Evolutionary conservation across 2,329 filamentous ascomycete species (phyloP), one percentile per base, ranked within the genome.

Genomic region (Alternaria hordeiaustralica): DNA sequence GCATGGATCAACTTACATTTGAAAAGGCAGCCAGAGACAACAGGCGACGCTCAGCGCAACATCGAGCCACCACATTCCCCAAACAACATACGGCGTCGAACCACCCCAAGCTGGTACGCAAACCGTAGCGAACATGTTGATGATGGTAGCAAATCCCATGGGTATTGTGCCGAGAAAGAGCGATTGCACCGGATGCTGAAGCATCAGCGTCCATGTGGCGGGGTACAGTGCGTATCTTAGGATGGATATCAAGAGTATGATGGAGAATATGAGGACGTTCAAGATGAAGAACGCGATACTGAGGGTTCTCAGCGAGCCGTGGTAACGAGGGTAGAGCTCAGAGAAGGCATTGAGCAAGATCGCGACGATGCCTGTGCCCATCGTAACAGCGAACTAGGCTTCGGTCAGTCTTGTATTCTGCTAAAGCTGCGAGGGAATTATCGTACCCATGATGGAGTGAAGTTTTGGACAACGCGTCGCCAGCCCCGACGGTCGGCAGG

Each of bases 61-160:
- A 65, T 85, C 84, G 5, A 85, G 66, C 75, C 83, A 84, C 84
- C 84, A 87, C 49, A 85, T 65, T 0, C 71, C 80, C 83, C 83
- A 86, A 1, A 79, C 83, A 13, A 84, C 47, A 13, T 75, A 76
- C 0, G 71, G 78, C 20, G 85, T 80, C 80, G 85, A 84, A 13
- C 81, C 71, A 3, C 87, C 89, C 89, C 88, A 91, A 7, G 72
- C 76, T 0, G 85, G 85, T 8, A 85, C 82, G 74, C 89, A 90
- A 21, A 87, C 82, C 23, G 87, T 81, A 6, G 87, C 82, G 70
- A 88, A 86, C 87, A 90, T 90, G 69, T 89, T 89, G 66, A 92
- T 84, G 55, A 92, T 87, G 3, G 89, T 92, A 0, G 88, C 87
- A 60, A 92, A 84, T 0, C 85, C 89, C 88, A 92, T 91, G 1